Evolutionary conservation across 1,139 yeast genomes (phyloP), one percentile per base, ranked within the genome.

Genomic region (Diutina ranongensis): DNA sequence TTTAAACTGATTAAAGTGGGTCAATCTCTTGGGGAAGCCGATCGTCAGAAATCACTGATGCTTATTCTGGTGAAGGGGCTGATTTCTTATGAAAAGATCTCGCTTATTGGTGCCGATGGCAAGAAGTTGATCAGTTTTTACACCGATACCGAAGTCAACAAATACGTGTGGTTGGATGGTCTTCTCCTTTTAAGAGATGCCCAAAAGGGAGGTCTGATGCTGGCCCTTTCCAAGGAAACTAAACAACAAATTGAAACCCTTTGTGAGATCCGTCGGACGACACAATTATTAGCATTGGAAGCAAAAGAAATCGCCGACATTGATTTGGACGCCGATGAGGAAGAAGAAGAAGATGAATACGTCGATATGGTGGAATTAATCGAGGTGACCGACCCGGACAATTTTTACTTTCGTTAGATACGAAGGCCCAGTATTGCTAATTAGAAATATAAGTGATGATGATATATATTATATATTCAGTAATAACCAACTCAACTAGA

Each of bases 81-180:
- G 33, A 74, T 75, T 34, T 67, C 77, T 8, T 76, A 76, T 52
- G 79, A 77, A 45, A 76, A 72, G 52, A 76, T 80, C 47, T 64
- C 74, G 1, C 57, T 80, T 20, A 49, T 70, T 7, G 78, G 75
- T 33, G 65, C 68, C 40, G 62, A 63, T 38, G 60, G 62, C 36
- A 67, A 69, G 47, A 57, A 59, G 20, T 52, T 78, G 15, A 67
- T 85, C 49, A 62, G 71, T 21, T 82, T 85, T 54, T 84, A 74
- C 59, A 76, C 85, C 7, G 92, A 84, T 51, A 81, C 88, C 4
- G 74, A 76, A 50, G 87, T 82, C 46, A 74, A 78, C 49, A 79
- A 83, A 46, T 76, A 75, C 49, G 78, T 81, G 10, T 86, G 94
- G 94, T 67, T 82, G 44, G 95, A 86, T 61, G 95, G 95, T 1